Evolutionary conservation across 2,329 filamentous ascomycete species (phyloP), one percentile per base, ranked within the genome.

Genomic region (Apiospora sp.): DNA sequence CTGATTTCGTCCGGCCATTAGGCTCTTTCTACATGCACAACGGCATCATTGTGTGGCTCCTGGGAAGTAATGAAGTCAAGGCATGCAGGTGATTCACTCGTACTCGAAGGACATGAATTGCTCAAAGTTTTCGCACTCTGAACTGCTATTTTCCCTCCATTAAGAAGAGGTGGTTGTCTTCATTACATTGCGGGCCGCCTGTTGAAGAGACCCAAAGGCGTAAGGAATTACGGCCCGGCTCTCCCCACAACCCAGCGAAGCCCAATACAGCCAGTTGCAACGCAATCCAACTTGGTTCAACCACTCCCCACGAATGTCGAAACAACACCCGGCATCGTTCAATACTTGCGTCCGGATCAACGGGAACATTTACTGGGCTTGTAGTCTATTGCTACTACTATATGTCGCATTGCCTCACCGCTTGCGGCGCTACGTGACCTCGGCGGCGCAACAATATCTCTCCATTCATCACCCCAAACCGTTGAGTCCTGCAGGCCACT

Each of bases 21-120:
- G 58, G 58, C 58, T 64, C 58, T 64, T 41, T n/a, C 58, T 61
- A 41, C 19, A 64, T 64, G 58, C 58, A 64, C 58, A 41, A 41
- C 58, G 22, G 58, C 34, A 64, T 64, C 58, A 64, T 5, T 10
- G 30, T 37, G 34, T 41, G 58, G 58, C 58, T 64, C 10, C 58
- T 22, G 34, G 22, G 14, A 64, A n/a, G 58, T 4, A n/a, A 41
- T 24, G 58, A 64, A 34, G 30, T 64, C 58, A 64, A 24, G 58
- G 58, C 58, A 64, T 64, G 58, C 58, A 64, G 22, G 19, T 8
- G 19, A n/a, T 37, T 41, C 19, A 64, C 34, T 41, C 14, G 34
- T 13, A 37, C 34, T 64, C 34, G 13, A 24, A 64, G n/a, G 34
- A 24, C 58, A 64, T 41, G 34, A 41, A 41, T 24, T 13, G 12